Evolutionary conservation across 306 rosid genomes (phyloP).

Genomic region (Cucurbita moschata): DNA sequence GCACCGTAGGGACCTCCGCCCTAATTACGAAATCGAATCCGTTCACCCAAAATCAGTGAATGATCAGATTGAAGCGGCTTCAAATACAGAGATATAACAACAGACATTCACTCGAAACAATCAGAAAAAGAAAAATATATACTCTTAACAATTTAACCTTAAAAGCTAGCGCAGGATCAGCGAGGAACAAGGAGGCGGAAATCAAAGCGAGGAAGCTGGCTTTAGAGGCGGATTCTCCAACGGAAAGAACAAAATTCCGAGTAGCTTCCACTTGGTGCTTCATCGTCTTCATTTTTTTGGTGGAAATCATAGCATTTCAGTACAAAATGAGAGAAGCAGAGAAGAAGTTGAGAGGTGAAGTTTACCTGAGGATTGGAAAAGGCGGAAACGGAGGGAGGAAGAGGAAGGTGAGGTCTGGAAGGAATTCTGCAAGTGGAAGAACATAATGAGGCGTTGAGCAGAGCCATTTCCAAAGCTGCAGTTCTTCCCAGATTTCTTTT

Average conservation of each 20-base stretch:
- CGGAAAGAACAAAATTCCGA: slow-evolving; percentile 15
- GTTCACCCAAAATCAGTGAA: slow-evolving; percentile 10
- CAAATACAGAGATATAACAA: neutral
- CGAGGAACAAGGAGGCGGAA: slow-evolving; percentile 58
- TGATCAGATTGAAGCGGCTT: neutral
- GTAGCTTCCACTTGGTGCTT: slow-evolving; percentile 23
- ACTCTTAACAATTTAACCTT: slow-evolving; percentile 24
- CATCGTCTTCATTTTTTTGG: neutral
- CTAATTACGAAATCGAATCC: slow-evolving; percentile 10
- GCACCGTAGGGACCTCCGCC: slow-evolving; percentile 93
- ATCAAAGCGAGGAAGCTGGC: slow-evolving; percentile 54
- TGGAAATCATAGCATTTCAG: neutral
- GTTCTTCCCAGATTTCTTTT: neutral
- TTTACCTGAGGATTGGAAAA: too few species aligned
- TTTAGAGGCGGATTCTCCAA: slow-evolving; percentile 30
- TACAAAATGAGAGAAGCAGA: neutral
- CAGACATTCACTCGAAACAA: neutral
- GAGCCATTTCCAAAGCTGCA: slow-evolving; percentile 35
- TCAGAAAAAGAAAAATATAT: neutral
- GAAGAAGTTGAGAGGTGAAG: neutral
- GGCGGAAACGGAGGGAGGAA: neutral
- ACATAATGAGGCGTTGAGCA: slow-evolving; percentile 38
- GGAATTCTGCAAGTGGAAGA: slow-evolving; percentile 34
- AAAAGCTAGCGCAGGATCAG: slow-evolving; percentile 69
- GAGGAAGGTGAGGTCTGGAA: slow-evolving; percentile 11